Base-by-base conservation (phyloP, 139 green algal species). In the Trebouxia sp. region DNA sequence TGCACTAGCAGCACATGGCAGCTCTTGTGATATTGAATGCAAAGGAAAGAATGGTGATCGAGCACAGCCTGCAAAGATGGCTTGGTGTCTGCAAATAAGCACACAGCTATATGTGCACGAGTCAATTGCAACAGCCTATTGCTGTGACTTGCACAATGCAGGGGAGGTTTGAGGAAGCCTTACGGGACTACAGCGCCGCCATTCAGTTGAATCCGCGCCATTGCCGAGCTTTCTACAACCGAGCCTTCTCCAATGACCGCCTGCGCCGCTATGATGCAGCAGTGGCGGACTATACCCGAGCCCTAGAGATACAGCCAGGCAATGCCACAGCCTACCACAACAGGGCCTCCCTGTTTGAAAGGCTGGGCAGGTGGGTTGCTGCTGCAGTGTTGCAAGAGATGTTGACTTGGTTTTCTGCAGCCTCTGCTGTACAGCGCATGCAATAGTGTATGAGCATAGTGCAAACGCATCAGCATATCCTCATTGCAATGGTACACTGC, bases 281-380 rank as follows among this genome's bases (percentile, higher is more conserved):
- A 0, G 67, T 94, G 0, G 76, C 82, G 1, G 93, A 97, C 85
- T 97, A 97, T 83, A 90, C 65, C 1, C 62, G 43, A 14, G 89
- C 92, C 17, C 82, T 95, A 74, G 69, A 85, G 37, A 79, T 96
- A 78, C 92, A 98, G 80, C 89, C 91, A 0, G 39, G 50, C 45
- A 97, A 97, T 76, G 85, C 90, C 9, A 91, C 91, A 8, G 94
- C 94, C 0, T 87, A 89, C 37, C 91, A 96, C 82, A 96, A 95
- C 79, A 81, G 93, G 4, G 93, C 88, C 30, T 82, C 76, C 41
- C 79, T 95, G 85, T 87, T 91, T 76, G 91, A 96, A 83, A 84
- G 91, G 15, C 45, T 88, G 51, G 90, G 89, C 65, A 88, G 72
- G 83, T 89, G 53, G 12, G 80, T 11, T 66, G 43, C 56, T 67